These are phyloP conservation scores for Sporothrix curviconia DNA, from an alignment of 2,329 filamentous ascomycete species.

Conservation along the genomic window DNA sequence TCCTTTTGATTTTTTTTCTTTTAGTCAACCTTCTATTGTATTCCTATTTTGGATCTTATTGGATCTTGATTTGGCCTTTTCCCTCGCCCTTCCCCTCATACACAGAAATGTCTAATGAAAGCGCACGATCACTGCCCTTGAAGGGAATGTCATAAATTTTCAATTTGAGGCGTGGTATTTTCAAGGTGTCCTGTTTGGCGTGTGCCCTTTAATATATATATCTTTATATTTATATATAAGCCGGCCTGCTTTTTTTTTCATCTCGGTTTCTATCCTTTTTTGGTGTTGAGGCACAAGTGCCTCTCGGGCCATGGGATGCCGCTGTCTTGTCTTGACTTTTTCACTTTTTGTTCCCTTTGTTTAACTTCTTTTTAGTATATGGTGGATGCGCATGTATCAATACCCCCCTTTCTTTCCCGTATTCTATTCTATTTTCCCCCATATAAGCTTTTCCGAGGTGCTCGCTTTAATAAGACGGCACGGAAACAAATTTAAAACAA, in stretches of 20 bases:
- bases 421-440: not conserved
- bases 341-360: not conserved
- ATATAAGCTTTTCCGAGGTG: not conserved
- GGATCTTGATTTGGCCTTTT: not conserved
- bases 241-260: not conserved
- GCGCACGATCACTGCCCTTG: too few species aligned
- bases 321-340: not conserved
- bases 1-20: conserved; percentile 7
- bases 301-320: too few species aligned
- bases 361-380: not conserved
- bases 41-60: not conserved
- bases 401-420: not conserved
- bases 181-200: too few species aligned
- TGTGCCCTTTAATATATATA: too few species aligned
- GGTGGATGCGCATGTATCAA: conserved; percentile 2
- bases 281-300: not conserved
- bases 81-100: not conserved
- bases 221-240: too few species aligned
- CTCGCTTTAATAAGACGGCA: not conserved
- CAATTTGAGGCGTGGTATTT: not conserved
- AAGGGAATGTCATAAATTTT: too few species aligned
- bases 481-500: not conserved
- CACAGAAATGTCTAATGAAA: conserved; percentile 8
- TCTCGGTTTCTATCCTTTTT: not conserved
- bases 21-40: too few species aligned